Evolutionary conservation across 495 filamentous ascomycete species (phyloP).

Genomic region (Staphylotrichum longicolle): DNA sequence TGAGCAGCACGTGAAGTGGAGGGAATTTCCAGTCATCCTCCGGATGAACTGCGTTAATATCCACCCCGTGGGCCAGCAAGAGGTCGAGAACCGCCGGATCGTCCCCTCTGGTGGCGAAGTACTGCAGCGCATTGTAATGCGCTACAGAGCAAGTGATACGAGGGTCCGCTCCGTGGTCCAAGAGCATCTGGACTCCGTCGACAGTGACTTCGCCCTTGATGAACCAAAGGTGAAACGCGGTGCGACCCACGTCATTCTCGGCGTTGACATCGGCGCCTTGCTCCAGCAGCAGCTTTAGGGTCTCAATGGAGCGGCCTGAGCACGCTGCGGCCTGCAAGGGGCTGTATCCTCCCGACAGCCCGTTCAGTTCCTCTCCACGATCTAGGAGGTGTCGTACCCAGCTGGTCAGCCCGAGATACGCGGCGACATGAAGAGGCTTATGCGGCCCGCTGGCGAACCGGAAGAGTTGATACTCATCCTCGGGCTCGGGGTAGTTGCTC

Average conservation of each 20-base stretch:
- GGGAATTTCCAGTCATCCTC: neutral
- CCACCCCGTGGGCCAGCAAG: slow-evolving; percentile 19
- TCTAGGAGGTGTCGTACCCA: slow-evolving; percentile 22
- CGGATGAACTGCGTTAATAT: slow-evolving; percentile 16
- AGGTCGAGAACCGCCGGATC: slow-evolving; percentile 17
- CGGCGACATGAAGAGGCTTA: slow-evolving; percentile 24
- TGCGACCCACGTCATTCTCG: neutral
- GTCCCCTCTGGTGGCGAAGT: slow-evolving; percentile 11
- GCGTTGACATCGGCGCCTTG: slow-evolving; percentile 48
- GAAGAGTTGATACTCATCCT: neutral
- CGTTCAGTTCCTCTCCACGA: slow-evolving; percentile 21
- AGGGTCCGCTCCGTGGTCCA: slow-evolving; percentile 20
- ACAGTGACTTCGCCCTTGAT: neutral
- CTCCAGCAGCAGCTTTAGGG: slow-evolving; percentile 50
- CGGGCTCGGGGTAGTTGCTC: slow-evolving; percentile 4
- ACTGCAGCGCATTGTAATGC: slow-evolving; percentile 12
- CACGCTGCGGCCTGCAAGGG: slow-evolving; percentile 54
- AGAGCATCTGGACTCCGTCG: slow-evolving; percentile 4
- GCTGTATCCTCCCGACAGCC: slow-evolving; percentile 30
- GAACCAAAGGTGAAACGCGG: slow-evolving; percentile 13
- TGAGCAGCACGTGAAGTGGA: slow-evolving; percentile 17
- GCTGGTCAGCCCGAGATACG: slow-evolving; percentile 17
- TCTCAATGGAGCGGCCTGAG: slow-evolving; percentile 40
- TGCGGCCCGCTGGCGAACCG: neutral
- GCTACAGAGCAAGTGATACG: neutral